Conservation (phyloP, 2,329 filamentous ascomycete genomes). For the Pseudogymnoascus sp. region DNA sequence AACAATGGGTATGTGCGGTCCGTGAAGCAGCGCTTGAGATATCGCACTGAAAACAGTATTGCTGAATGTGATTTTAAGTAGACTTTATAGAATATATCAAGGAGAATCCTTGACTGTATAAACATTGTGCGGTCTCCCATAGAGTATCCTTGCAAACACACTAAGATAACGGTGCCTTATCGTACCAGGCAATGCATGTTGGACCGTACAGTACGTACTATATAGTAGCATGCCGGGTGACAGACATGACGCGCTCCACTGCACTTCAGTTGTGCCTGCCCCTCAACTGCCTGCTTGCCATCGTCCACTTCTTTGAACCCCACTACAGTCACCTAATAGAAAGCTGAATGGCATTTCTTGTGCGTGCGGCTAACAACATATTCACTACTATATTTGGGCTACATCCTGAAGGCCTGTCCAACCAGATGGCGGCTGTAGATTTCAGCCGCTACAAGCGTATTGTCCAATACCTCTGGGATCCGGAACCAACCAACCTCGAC, state of each 20-base stretch:
- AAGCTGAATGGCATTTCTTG: not conserved
- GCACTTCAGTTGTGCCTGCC: not conserved
- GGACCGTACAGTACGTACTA: not conserved
- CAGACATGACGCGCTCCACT: slow-evolving; percentile 9
- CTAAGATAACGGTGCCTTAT: slow-evolving; percentile 1
- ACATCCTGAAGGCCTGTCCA: not conserved
- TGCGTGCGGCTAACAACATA: slow-evolving; percentile 3
- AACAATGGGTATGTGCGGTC: not conserved
- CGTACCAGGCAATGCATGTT: not conserved
- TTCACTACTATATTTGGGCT: slow-evolving; percentile 3
- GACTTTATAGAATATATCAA: not conserved
- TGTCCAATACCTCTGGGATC: slow-evolving; percentile 88
- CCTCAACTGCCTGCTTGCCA: not conserved
- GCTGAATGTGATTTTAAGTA: not conserved
- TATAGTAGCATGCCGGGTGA: slow-evolving; percentile 6
- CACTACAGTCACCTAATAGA: not conserved
- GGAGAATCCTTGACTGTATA: not conserved
- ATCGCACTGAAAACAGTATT: not conserved
- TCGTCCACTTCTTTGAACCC: not conserved
- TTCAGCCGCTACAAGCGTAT: slow-evolving; percentile 72
- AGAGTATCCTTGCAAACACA: slow-evolving; percentile 3
- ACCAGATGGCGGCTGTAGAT: slow-evolving; percentile 55
- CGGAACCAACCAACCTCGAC: slow-evolving; percentile 73
- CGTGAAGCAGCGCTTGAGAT: not conserved
- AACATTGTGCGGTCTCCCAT: not conserved